Evolutionary conservation across 2,329 filamentous ascomycete species (phyloP), one percentile per base, ranked within the genome.

Genomic region (Trichophyton equinum): DNA sequence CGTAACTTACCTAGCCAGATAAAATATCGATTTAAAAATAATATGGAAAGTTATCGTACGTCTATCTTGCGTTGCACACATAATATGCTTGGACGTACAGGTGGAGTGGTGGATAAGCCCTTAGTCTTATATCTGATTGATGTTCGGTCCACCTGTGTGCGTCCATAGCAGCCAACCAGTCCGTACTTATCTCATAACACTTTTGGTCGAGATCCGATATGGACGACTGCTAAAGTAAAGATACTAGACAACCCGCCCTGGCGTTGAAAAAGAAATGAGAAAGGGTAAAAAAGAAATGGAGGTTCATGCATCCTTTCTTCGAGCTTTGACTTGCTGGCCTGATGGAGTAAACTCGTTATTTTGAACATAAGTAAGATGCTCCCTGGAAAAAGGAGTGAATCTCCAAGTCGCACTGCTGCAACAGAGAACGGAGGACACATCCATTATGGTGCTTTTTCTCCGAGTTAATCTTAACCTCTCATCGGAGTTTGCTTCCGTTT

Each of bases 91-190:
- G 33, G n/a, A 44, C 20, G 9, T 25, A 30, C 27, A 27, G 27
- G 49, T 53, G 49, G 49, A 53, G 27, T 33, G 49, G 49, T 53
- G 49, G 49, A 53, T 33, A 53, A 18, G 49, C 49, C 49, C 49
- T 33, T 33, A 13, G 33, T 5, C 49, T 53, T 18, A 25, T 44
- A 18, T n/a, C 40, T 44, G n/a, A 44, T 53, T 11, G 22, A 30
- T 30, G n/a, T 53, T 53, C 15, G 27, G 27, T 30, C 49, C 49
- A 53, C 49, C 13, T 33, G 25, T 18, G 25, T 44, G 40, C 40
- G 49, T 15, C 49, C 25, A 6, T 25, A 53, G 49, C 27, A 53
- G 49, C 49, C 49, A 53, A 53, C 49, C 49, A 53, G 22, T 4
- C 8, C 6, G 5, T n/a, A 15, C 49, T 53, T 53, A 25, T 53